Base-by-base conservation (phyloP, 768 basidiomycete genomes). In the Suillus occidentalis region DNA sequence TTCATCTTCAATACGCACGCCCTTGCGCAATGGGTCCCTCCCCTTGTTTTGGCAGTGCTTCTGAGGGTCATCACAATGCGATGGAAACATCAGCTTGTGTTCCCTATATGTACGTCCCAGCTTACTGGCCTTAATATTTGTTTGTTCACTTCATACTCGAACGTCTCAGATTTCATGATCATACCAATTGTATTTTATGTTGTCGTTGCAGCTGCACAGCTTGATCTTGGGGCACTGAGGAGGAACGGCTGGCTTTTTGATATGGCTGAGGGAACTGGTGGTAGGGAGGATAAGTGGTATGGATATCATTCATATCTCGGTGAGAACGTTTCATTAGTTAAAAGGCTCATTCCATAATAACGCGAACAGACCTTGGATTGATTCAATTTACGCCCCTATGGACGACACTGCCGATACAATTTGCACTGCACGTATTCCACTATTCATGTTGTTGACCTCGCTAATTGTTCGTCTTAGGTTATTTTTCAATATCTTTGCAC, bases 341-440 rank as follows among this genome's bases (percentile, higher is more conserved):
- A 1, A 40, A 7, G 36, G 4, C 28, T 61, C 39, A 60, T 42
- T 37, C 45, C 36, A 52, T 63, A 40, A 16, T 60, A 9, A 40
- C 37, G 9, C 31, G 16, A 64, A 34, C 70, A 93, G 92, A 95
- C 71, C 84, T 86, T 66, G 71, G 73, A 16, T 80, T 83, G 22
- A 86, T 91, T 16, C 80, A 79, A 22, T 93, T 87, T 78, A 77
- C 72, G 5, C 86, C 90, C 0, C 80, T 99, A 39, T 89, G 90
- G 87, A 78, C 84, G 1, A 96, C 94, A 0, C 78, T 99, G 72
- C 96, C 97, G 4, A 99, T 96, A 1, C 97, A 99, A 72, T 87
- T 98, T 65, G 97, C 97, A 5, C 75, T 99, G 87, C 90, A 66
- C 72, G 92, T 78, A 70, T 70, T 77, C 20, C 18, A 42, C 74